A percentile compares a stretch with the other conserved stretches of the same genome.
Evolutionary conservation across 192 early-diverging fungal genomes (phyloP).

Genomic region (Coemansia sp.): DNA sequence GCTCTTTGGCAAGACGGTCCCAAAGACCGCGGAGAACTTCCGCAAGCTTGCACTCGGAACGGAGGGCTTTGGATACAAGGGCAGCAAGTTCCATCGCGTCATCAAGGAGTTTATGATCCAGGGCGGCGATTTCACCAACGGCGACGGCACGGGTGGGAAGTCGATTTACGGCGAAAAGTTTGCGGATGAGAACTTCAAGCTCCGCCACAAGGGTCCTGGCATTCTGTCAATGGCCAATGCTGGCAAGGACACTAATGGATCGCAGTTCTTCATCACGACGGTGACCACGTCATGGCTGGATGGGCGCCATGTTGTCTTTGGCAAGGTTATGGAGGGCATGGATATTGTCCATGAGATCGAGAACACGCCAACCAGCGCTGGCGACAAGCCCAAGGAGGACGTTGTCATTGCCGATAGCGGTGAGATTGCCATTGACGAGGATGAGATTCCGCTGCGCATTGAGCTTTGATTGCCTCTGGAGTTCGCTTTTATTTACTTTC

Average conservation of each 20-base stretch:
- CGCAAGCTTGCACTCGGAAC: constrained; percentile 59
- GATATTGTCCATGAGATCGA: constrained; percentile 37
- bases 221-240: constrained; percentile 83
- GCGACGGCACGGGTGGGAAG: constrained; percentile 81
- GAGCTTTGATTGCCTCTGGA: constrained; percentile 26
- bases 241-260: constrained; percentile 75
- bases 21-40: constrained; percentile 96
- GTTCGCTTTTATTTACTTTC: background rate
- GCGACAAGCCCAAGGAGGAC: constrained; percentile 66
- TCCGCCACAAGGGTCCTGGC: constrained; percentile 70
- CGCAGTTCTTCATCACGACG: constrained; percentile 82
- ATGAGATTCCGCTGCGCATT: constrained; percentile 44
- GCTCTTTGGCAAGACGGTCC: constrained; percentile 81
- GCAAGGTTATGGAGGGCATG: constrained; percentile 70
- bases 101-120: constrained; percentile 92
- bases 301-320: constrained; percentile 78
- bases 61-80: constrained; percentile 65
- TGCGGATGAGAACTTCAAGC: constrained; percentile 75
- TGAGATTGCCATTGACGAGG: constrained; percentile 65
- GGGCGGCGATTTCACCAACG: constrained; percentile 80
- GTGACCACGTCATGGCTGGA: constrained; percentile 76
- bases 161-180: constrained; percentile 82
- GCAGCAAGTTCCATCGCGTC: constrained; percentile 81
- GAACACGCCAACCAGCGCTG: constrained; percentile 43
- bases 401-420: constrained; percentile 76